These are phyloP conservation scores for Chiua virens DNA, from an alignment of 768 basidiomycete species.

Conservation along the genomic window DNA sequence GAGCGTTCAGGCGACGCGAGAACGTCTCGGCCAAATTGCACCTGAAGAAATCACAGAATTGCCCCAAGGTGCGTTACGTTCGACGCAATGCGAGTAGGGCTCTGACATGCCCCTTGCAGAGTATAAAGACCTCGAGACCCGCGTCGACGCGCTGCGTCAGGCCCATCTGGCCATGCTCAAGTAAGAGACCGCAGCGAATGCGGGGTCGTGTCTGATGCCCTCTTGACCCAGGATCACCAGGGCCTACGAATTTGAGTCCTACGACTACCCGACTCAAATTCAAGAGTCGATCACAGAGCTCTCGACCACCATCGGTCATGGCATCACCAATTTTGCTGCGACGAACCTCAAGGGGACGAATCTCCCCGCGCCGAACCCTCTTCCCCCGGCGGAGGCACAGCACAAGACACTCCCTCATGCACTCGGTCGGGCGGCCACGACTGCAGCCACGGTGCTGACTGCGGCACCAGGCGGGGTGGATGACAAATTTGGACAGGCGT, in stretches of 20 bases:
- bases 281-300: slow-evolving; percentile 79
- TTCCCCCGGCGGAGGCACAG: slow-evolving; percentile 54
- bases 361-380: slow-evolving; percentile 67
- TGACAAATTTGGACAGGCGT: slow-evolving; percentile 74
- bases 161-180: slow-evolving; percentile 79
- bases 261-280: slow-evolving; percentile 88
- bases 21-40: slow-evolving; percentile 87
- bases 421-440: slow-evolving; percentile 75
- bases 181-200: slow-evolving; percentile 40
- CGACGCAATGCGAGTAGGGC: too few species aligned
- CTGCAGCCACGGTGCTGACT: slow-evolving; percentile 52
- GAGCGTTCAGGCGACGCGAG: slow-evolving; percentile 82
- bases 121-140: slow-evolving; percentile 93
- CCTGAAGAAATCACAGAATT: slow-evolving; percentile 95
- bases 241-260: slow-evolving; percentile 85
- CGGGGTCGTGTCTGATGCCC: neutral
- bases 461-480: slow-evolving; percentile 46
- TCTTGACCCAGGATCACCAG: slow-evolving; percentile 65
- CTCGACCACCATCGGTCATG: slow-evolving; percentile 66
- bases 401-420: slow-evolving; percentile 99
- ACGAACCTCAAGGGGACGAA: slow-evolving; percentile 87
- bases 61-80: slow-evolving; percentile 65
- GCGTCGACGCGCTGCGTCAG: slow-evolving; percentile 86
- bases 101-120: slow-evolving; percentile 46
- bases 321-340: slow-evolving; percentile 82